Base-by-base conservation (phyloP, 208 protist species). In the Trypanosoma caninum region DNA sequence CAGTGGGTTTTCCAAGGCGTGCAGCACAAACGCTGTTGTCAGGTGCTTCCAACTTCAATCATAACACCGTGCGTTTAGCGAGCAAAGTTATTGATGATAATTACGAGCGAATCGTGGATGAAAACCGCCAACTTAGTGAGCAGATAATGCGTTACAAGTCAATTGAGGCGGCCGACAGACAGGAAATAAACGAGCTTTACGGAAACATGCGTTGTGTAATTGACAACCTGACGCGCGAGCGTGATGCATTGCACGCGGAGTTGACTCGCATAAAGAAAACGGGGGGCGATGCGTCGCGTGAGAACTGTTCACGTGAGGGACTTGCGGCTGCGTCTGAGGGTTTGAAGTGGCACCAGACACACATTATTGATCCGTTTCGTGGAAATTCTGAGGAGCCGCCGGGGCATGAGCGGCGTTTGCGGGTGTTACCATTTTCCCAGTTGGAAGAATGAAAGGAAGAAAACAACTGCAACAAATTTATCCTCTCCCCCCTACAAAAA, bases 101-200 rank as follows among this genome's bases (percentile, higher is more conserved):
- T 51, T 56, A 55, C 18, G 23, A 22, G 22, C 13, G 23, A 18
- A 11, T 74, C 9, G 7, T 45, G 31, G 47, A 74, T 14, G 69
- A 74, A 40, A 74, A 68, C 28, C 18, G 27, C 9, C 18, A 25
- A 33, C 40, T 74, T 16, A 33, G 60, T 4, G 57, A 37, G 20
- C 25, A 74, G 40, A 13, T 69, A 51, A 45, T 56, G 35, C 59
- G 38, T n/a, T 68, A 64, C 46, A 59, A 58, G 28, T 54, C 50
- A 28, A 65, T 69, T 30, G 62, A 65, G 16, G 44, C 42, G 7
- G 58, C 47, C 42, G 69, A 74, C 33, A 8, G 60, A 23, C 45
- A 18, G 31, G 69, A 74, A 27, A 28, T 61, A 14, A 74, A 74
- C 52, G 61, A 68, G 27, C 35, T 69, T 16, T 31, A 69, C 23